Percentiles rank a stretch among this genome's conserved stretches.
phyloP scores from a whole-genome alignment of 2,329 filamentous ascomycete species.

The Pseudohalonectria lignicola region DNA sequence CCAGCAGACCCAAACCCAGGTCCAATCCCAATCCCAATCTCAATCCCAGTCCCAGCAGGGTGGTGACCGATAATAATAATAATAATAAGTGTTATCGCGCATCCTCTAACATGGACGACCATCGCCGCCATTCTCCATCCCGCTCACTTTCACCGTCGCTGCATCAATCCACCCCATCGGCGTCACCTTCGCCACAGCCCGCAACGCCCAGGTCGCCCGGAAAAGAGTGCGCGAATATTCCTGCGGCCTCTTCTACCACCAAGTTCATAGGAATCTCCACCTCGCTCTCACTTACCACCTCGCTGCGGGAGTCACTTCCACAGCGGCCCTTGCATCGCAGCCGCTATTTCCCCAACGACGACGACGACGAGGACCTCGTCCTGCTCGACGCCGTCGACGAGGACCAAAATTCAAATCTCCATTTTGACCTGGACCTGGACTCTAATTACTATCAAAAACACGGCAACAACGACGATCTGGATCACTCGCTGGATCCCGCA shows the following conservation, averaged over 20 bases:
- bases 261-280: slow-evolving; percentile 24
- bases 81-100: slow-evolving; percentile 25
- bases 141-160: slow-evolving; percentile 17
- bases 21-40: slow-evolving; percentile 2
- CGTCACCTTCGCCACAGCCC: slow-evolving; percentile 30
- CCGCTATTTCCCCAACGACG: slow-evolving; percentile 7
- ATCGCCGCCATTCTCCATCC: slow-evolving; percentile 7
- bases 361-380: slow-evolving; percentile 17
- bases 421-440: no score
- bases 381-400: slow-evolving; percentile 40
- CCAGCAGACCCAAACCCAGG: no score
- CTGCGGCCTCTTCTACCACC: slow-evolving; percentile 12
- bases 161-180: slow-evolving; percentile 18
- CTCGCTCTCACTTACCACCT: slow-evolving; percentile 3
- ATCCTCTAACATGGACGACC: slow-evolving; percentile 15
- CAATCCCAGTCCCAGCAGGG: slow-evolving; percentile 2
- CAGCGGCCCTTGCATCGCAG: slow-evolving; percentile 8
- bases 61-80: slow-evolving; percentile 5
- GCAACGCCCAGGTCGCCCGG: slow-evolving; percentile 27
- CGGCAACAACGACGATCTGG: slow-evolving; percentile 2
- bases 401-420: not conserved
- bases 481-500: slow-evolving; percentile 15
- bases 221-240: slow-evolving; percentile 10
- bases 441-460: no score
- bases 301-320: slow-evolving; percentile 11